A percentile compares a stretch with the other conserved stretches of the same genome.
These are phyloP conservation scores for Lodderomyces elongisporus DNA, from an alignment of 1,139 yeast genomes.

Conservation along the genomic window DNA sequence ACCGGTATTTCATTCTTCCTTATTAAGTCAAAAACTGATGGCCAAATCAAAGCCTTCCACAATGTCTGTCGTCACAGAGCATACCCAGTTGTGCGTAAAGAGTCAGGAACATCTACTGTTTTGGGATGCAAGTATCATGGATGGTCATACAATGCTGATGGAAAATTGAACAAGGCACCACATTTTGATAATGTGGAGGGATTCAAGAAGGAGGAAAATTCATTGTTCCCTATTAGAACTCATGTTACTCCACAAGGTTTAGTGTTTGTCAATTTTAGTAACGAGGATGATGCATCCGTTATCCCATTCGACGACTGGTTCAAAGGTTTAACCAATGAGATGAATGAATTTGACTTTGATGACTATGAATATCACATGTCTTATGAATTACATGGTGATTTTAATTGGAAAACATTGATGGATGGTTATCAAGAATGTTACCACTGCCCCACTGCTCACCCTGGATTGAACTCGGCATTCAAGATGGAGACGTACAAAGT, in stretches of 20 bases:
- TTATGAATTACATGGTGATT: conserved; percentile 58
- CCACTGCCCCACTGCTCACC: conserved; percentile 65
- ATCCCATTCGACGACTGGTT: conserved; percentile 50
- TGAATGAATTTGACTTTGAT: conserved; percentile 52
- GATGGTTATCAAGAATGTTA: conserved; percentile 66
- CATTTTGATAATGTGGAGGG: conserved; percentile 57
- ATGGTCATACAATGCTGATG: conserved; percentile 61
- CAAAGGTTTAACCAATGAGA: conserved; percentile 45
- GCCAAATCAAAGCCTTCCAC: conserved; percentile 54
- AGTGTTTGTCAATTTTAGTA: conserved; percentile 48
- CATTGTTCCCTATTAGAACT: conserved; percentile 49
- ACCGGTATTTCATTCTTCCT: conserved; percentile 53
- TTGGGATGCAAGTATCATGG: conserved; percentile 62
- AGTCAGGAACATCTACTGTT: conserved; percentile 51
- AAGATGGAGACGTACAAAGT: conserved; percentile 62
- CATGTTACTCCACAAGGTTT: conserved; percentile 54
- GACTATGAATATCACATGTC: conserved; percentile 64
- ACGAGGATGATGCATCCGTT: too few species aligned
- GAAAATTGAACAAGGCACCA: conserved; percentile 54
- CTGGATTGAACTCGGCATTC: conserved; percentile 53
- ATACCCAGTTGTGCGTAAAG: conserved; percentile 54
- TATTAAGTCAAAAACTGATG: conserved; percentile 47
- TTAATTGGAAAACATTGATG: conserved; percentile 64
- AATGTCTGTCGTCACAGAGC: conserved; percentile 64
- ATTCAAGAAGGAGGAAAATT: conserved; percentile 50